A percentile compares a stretch with the other conserved stretches of the same genome.
phyloP scores from a whole-genome alignment of 805 yeast species.

The Candida mattraensis region DNA sequence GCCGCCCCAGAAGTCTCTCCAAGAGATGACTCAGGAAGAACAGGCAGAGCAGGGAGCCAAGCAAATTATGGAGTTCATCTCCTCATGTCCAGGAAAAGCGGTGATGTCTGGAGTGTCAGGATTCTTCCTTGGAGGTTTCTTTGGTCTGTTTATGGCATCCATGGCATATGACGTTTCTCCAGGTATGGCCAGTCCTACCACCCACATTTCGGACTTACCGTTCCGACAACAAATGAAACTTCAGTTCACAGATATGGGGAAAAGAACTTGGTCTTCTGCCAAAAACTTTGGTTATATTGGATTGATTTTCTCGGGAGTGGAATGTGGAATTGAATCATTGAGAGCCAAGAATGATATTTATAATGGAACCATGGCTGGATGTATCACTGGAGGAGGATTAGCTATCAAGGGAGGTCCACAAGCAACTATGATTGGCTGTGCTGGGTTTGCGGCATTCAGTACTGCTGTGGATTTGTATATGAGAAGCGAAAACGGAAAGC shows the following conservation, averaged over 20 bases:
- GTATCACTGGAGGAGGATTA: constrained; percentile 94
- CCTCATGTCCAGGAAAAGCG: constrained; percentile 94
- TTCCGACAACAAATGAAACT: constrained; percentile 88
- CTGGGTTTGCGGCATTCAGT: constrained; percentile 95
- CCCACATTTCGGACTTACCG: constrained; percentile 77
- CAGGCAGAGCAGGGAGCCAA: constrained; percentile 90
- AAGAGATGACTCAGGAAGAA: constrained; percentile 85
- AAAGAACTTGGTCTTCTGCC: constrained; percentile 83
- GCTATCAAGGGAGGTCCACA: constrained; percentile 93
- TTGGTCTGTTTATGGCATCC: constrained; percentile 91
- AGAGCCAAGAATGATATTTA: constrained; percentile 91
- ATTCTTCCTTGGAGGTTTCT: constrained; percentile 90
- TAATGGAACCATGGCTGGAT: constrained; percentile 92
- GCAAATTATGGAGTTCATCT: constrained; percentile 80
- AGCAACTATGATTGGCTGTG: constrained; percentile 89
- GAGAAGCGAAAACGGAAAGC: constrained; percentile 78
- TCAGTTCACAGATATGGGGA: constrained; percentile 91
- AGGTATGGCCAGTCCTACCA: constrained; percentile 44
- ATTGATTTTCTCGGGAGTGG: constrained; percentile 87
- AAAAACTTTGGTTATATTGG: constrained; percentile 94
- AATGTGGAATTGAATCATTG: constrained; percentile 80
- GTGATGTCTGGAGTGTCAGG: constrained; percentile 92
- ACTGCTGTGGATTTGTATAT: constrained; percentile 85
- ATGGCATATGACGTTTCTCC: constrained; percentile 84
- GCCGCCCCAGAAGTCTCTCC: constrained; percentile 48